Evolutionary conservation across 345 rosid species (phyloP), one percentile per base, ranked within the genome.

Genomic region (Eucalyptus tenuipes): DNA sequence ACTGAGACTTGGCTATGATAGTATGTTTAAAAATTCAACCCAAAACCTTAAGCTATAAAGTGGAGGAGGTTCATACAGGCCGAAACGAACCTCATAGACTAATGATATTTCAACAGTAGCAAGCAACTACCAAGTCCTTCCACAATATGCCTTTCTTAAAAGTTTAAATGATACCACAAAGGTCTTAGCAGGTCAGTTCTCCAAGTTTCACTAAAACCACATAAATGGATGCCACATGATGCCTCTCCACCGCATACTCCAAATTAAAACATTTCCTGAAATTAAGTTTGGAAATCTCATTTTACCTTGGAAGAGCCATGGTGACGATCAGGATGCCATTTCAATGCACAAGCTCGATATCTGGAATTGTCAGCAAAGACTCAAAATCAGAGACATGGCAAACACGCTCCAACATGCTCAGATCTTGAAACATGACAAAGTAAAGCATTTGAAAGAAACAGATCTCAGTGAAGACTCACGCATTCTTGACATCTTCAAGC

Each of bases 271-370:
- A 42, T 40, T 55, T 10, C 16, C 25, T 49, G 47, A 53, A 42
- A 37, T 42, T 42, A 57, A 87, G 31, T 87, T 87, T 33, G 48
- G 29, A 52, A 42, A 75, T 3, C 8, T 68, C 33, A 37, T 17
- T 87, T 79, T 92, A 96, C 99, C 99, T 97, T 97, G 88, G 96
- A 94, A 52, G 96, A 92, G 86, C 95, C 96, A 22, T 92, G 95
- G 90, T 95, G 99, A 88, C 95, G 98, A 96, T 97, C 98, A 20
- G 98, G 99, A 91, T 96, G 98, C 98, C 99, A 97, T 90, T 96
- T 96, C 86, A 97, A 89, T 13, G 99, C 99, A 87, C 98, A 95
- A 87, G 92, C 88, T 88, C 99, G 95, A 88, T 96, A 97, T 79
- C 99, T 97, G 91, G 20, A 86, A 86, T 88, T 82, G 68, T 42